phyloP scores from a whole-genome alignment of 2,329 filamentous ascomycete genomes.

The Sporothrix brasiliensis region DNA sequence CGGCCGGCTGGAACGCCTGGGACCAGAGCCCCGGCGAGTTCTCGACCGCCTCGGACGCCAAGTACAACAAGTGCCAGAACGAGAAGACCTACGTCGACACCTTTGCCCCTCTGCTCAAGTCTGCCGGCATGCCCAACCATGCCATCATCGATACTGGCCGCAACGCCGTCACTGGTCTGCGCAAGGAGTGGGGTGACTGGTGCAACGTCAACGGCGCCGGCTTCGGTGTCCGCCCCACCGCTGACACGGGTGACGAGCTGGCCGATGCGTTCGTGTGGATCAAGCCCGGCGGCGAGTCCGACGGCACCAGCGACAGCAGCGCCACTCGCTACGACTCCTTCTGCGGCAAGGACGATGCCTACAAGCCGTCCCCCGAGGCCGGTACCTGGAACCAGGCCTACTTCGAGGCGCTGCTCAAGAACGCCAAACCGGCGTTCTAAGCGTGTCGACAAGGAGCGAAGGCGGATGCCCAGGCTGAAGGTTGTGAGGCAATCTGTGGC shows the following conservation, averaged over 20 bases:
- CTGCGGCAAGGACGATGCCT: conserved; percentile 46
- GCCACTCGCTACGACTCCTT: conserved; percentile 46
- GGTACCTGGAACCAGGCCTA: conserved; percentile 51
- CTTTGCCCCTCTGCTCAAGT: conserved; percentile 46
- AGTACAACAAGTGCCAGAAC: conserved; percentile 49
- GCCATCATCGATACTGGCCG: conserved; percentile 50
- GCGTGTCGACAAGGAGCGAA: not conserved
- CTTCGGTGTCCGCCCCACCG: conserved; percentile 61
- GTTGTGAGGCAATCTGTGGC: conserved; percentile 6
- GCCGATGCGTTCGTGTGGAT: conserved; percentile 68
- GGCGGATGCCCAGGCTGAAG: not conserved
- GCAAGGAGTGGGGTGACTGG: conserved; percentile 52
- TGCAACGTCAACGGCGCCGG: conserved; percentile 62
- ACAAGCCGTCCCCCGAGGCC: conserved; percentile 49
- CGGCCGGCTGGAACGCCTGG: conserved; percentile 49
- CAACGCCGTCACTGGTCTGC: conserved; percentile 48
- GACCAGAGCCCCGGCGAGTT: conserved; percentile 46
- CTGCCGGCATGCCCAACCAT: conserved; percentile 49
- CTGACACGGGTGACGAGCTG: conserved; percentile 58
- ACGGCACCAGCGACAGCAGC: conserved; percentile 46
- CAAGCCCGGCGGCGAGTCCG: conserved; percentile 63
- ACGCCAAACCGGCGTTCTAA: conserved; percentile 46
- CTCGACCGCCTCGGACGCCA: conserved; percentile 47
- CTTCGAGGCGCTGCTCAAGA: conserved; percentile 50
- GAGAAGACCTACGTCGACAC: conserved; percentile 49